A percentile compares a stretch with the other conserved stretches of the same genome.
Conservation (phyloP, 768 basidiomycete genomes). For the Serpula lacrymans region DNA sequence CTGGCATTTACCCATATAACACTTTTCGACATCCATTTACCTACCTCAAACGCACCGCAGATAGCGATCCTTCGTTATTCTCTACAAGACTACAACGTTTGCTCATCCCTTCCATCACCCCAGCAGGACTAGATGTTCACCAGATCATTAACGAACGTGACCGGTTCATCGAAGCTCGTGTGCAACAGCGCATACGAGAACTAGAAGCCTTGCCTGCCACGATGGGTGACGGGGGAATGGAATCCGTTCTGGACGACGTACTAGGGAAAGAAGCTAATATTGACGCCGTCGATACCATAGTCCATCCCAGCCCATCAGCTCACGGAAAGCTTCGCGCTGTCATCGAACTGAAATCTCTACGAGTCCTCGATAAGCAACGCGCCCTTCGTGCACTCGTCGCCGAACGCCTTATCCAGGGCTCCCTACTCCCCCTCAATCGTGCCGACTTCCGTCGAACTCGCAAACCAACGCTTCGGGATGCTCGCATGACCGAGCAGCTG, state of each 20-base stretch:
- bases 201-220: conserved; percentile 77
- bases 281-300: conserved; percentile 27
- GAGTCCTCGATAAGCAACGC: conserved; percentile 90
- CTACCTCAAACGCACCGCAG: conserved; percentile 65
- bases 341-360: conserved; percentile 90
- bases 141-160: conserved; percentile 90
- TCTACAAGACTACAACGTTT: conserved; percentile 76
- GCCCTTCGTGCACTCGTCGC: conserved; percentile 80
- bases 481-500: conserved; percentile 81
- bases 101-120: conserved; percentile 87
- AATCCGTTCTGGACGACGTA: conserved; percentile 41
- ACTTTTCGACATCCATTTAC: conserved; percentile 83
- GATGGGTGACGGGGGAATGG: conserved; percentile 73
- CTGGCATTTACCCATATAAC: conserved; percentile 90
- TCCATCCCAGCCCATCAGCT: conserved; percentile 56
- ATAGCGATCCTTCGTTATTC: conserved; percentile 57
- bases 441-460: conserved; percentile 85
- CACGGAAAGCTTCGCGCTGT: conserved; percentile 85
- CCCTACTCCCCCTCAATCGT: conserved; percentile 87
- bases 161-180: conserved; percentile 83
- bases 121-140: conserved; percentile 88
- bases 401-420: conserved; percentile 82
- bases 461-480: conserved; percentile 85
- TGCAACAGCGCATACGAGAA: conserved; percentile 85
- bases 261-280: conserved; percentile 21